phyloP scores from a whole-genome alignment of 2,329 filamentous ascomycete species.

The Ophiocordyceps camponoti-saundersi region DNA sequence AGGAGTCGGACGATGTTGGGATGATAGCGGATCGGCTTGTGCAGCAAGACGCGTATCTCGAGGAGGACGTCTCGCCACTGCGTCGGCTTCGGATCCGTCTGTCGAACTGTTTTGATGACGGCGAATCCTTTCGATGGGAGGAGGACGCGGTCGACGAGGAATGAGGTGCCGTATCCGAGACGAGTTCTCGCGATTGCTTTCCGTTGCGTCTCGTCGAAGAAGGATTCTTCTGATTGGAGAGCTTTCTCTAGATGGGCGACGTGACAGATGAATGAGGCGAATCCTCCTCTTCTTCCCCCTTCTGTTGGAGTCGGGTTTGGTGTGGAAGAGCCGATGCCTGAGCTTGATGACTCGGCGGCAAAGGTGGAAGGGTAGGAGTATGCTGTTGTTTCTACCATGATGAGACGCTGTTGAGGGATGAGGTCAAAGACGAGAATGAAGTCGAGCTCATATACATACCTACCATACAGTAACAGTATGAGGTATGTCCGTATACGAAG shows the following conservation, averaged over 20 bases:
- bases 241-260: neutral
- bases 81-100: neutral
- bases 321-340: neutral
- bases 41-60: neutral
- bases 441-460: neutral
- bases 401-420: neutral
- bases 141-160: neutral
- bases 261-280: neutral
- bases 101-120: neutral
- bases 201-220: neutral
- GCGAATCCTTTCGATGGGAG: neutral
- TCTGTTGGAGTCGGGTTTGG: neutral
- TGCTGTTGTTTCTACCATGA: neutral
- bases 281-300: neutral
- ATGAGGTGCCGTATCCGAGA: neutral
- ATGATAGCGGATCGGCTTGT: neutral
- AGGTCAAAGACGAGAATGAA: neutral
- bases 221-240: neutral
- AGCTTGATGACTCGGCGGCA: neutral
- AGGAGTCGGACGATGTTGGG: neutral
- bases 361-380: neutral
- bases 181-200: neutral
- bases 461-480: neutral
- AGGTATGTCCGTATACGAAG: too few relatives aligned
- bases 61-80: neutral